Evolutionary conservation across 2,329 filamentous ascomycete species (phyloP).

Genomic region (Penicillium paneum): DNA sequence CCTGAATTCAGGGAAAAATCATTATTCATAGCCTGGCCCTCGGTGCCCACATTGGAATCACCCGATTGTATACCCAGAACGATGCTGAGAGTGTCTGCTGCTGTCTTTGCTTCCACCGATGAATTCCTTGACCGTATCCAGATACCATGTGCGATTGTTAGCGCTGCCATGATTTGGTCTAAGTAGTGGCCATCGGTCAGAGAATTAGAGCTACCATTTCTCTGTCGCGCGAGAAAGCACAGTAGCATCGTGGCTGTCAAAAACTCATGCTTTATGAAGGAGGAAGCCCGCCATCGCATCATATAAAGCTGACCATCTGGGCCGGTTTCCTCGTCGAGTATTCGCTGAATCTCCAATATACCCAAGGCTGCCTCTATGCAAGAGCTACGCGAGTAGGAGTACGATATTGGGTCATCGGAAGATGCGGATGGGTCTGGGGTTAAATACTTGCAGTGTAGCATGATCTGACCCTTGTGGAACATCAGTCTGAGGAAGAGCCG

Average conservation of each 20-base stretch:
- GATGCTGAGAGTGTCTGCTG: not conserved
- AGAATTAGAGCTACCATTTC: not conserved
- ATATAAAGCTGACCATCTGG: conserved; percentile 53
- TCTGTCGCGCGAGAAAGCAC: conserved; percentile 35
- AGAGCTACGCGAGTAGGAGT: conserved; percentile 14
- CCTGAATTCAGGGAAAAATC: not conserved
- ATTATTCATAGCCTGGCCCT: not conserved
- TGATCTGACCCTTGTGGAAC: conserved; percentile 23
- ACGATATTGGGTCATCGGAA: not conserved
- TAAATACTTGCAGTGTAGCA: conserved; percentile 23
- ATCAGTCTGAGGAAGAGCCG: conserved; percentile 23
- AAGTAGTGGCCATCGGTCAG: not conserved
- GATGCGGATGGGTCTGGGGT: conserved; percentile 21
- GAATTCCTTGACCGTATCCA: not conserved
- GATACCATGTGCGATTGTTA: not conserved
- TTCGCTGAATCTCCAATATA: conserved; percentile 48
- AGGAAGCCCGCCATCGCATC: conserved; percentile 57
- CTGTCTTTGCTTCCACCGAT: not conserved
- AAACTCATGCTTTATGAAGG: conserved; percentile 58
- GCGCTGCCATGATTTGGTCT: conserved; percentile 15
- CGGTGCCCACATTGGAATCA: not conserved
- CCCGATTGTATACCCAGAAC: not conserved
- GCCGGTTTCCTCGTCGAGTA: conserved; percentile 49
- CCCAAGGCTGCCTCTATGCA: conserved; percentile 48
- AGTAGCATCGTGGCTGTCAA: conserved; percentile 59